Conservation (phyloP, 164 flowering plant genomes). For the Dillenia suffruticosa region DNA sequence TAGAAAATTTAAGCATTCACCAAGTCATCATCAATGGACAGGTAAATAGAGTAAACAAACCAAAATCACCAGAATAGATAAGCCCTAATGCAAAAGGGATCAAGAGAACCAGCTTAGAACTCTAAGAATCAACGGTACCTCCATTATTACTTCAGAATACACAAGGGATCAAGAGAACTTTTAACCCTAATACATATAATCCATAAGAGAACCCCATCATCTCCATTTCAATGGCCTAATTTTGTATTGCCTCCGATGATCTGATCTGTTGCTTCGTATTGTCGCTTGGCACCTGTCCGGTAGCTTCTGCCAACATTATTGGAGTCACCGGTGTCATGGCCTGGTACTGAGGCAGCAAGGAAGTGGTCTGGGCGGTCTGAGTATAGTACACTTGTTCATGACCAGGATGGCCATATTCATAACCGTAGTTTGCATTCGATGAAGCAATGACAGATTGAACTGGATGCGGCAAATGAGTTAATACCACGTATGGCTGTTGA, state of each 20-base stretch:
- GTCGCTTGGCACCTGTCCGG: slow-evolving; percentile 42
- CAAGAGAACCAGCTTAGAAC: too few species aligned
- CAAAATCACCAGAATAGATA: too few species aligned
- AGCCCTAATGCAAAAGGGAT: too few species aligned
- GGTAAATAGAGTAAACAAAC: too few species aligned
- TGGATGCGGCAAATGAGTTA: slow-evolving; percentile 63
- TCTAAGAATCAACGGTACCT: too few species aligned
- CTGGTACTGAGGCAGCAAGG: slow-evolving; percentile 67
- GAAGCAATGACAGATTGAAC: slow-evolving; percentile 52
- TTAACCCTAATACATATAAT: too few species aligned
- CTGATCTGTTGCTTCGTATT: slow-evolving; percentile 56
- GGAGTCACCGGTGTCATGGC: slow-evolving; percentile 49
- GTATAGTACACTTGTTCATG: slow-evolving; percentile 65
- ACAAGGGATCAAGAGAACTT: too few species aligned
- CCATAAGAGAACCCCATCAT: too few species aligned
- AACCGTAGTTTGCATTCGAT: slow-evolving; percentile 44
- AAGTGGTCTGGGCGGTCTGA: slow-evolving; percentile 37
- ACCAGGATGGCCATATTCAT: slow-evolving; percentile 54
- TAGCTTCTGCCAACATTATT: slow-evolving; percentile 31
- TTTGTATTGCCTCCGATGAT: slow-evolving; percentile 36
- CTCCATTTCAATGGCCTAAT: too few species aligned
- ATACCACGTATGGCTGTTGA: slow-evolving; percentile 52
- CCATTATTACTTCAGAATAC: too few species aligned
- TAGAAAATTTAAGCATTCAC: too few species aligned
- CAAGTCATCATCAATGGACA: too few species aligned